Base-by-base conservation (phyloP, 495 filamentous ascomycete species). In the Bacidia rubella region DNA sequence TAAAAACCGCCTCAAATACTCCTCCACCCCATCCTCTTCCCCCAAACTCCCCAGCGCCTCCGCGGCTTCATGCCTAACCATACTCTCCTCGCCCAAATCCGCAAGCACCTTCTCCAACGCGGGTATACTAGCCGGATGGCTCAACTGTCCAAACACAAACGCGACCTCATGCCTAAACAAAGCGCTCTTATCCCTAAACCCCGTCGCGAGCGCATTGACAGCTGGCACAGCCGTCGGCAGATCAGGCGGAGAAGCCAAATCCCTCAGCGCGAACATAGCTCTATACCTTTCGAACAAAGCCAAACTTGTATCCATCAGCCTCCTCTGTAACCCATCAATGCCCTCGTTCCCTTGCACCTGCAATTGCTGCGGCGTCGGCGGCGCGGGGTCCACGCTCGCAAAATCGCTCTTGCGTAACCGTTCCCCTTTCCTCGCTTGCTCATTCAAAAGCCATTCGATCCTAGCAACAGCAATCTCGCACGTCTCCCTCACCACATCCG, bases 151-250 rank as follows among this genome's bases (percentile, higher is more conserved):
- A 59, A 96, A 99, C 11, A 99, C 90, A 63, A 99, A 99, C 11
- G 93, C 92, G 59, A 97, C 86, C 63, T 99, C 92, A 67, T 99
- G 92, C 54, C 92, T 78, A 74, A 99, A 96, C n/a, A 99, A 79
- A 19, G 89, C 87, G 40, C 87, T 94, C 10, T 79, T 73, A 64
- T 99, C 92, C 7, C 73, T 71, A 60, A 99, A 82, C 2, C 92
- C 93, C 60, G 78, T 81, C n/a, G 90, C 85, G 44, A 99, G 72
- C 5, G 89, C 84, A 45, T 82, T 75, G 51, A 99, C 74, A 35
- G 92, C 90, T 19, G 82, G 82, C 22, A 87, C 74, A 7, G 90
- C 87, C 1, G 87, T 93, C 4, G 89, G 85, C 27, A 90, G 80
- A 61, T 93, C 86, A 3, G 89, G 88, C 2, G 90, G 90, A 5